phyloP scores from a whole-genome alignment of 2,329 filamentous ascomycete species.

The Microascus cirrosus region DNA sequence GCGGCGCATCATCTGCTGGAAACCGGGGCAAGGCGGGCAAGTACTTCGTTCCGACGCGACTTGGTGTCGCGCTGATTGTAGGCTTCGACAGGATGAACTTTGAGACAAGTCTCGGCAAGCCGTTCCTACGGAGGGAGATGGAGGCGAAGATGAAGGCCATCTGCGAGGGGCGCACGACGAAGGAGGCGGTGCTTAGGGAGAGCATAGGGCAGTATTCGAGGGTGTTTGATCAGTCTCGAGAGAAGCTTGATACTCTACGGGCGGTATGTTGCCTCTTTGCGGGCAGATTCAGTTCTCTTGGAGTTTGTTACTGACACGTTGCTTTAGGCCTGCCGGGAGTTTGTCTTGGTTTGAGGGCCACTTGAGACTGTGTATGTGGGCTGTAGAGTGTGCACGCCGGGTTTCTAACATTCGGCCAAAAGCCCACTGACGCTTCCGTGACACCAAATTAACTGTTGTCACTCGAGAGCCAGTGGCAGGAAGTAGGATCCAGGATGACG shows the following conservation, averaged over 20 bases:
- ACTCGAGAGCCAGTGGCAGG: too few species aligned
- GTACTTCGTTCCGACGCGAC: slow-evolving; percentile 84
- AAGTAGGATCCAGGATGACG: too few species aligned
- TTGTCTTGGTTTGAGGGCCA: slow-evolving; percentile 16
- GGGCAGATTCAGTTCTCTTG: neutral
- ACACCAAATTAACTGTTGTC: too few species aligned
- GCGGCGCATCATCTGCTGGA: slow-evolving; percentile 26
- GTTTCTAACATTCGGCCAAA: neutral
- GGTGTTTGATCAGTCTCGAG: slow-evolving; percentile 73
- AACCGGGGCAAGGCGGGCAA: slow-evolving; percentile 44
- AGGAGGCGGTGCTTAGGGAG: slow-evolving; percentile 64
- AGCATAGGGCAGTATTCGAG: slow-evolving; percentile 78
- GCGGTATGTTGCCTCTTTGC: slow-evolving; percentile 36
- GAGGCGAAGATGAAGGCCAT: slow-evolving; percentile 95
- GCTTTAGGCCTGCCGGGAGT: slow-evolving; percentile 24
- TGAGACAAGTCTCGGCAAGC: slow-evolving; percentile 87
- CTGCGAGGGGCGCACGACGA: slow-evolving; percentile 73
- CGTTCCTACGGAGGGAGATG: slow-evolving; percentile 95
- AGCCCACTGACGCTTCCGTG: neutral
- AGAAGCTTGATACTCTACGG: slow-evolving; percentile 59
- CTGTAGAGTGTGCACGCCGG: neutral
- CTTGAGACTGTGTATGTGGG: neutral
- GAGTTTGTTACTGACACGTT: neutral
- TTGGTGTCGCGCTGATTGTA: slow-evolving; percentile 84
- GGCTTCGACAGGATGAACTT: slow-evolving; percentile 93